Conservation (phyloP, 176 grass and related monocot species). For the Eragrostis curvula region DNA sequence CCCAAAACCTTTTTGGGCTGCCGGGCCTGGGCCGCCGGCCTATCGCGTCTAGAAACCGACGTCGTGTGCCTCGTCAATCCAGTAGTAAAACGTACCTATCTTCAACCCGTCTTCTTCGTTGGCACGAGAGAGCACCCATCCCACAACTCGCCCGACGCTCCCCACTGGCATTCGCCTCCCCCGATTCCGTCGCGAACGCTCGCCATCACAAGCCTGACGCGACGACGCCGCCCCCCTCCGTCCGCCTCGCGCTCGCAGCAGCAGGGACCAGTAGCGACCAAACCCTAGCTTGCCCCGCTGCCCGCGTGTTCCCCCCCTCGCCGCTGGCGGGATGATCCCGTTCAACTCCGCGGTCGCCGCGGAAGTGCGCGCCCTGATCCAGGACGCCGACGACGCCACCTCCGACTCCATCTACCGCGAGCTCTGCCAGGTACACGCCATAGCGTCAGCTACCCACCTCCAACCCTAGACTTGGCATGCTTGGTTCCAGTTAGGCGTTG, state of each 20-base stretch:
- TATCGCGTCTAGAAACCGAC: neutral
- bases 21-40: neutral
- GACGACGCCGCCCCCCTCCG: neutral
- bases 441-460: neutral
- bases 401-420: conserved; percentile 47
- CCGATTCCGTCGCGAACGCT: neutral
- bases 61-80: neutral
- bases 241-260: conserved; percentile 28
- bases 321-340: conserved; percentile 59
- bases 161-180: neutral
- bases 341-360: conserved; percentile 57
- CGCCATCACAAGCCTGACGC: neutral
- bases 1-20: too few relatives aligned
- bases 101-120: neutral
- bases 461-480: neutral
- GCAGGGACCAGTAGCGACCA: conserved; percentile 30
- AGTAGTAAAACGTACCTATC: neutral
- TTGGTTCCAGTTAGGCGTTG: neutral
- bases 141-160: neutral
- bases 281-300: conserved; percentile 26
- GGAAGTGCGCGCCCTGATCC: conserved; percentile 70
- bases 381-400: conserved; percentile 60
- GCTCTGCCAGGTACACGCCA: conserved; percentile 56
- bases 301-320: conserved; percentile 18
- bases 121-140: neutral